Percentiles rank a stretch among this genome's conserved stretches.
These are phyloP conservation scores for Phoenix dactylifera DNA, from an alignment of 176 grass and related monocot genomes.

Conservation along the genomic window DNA sequence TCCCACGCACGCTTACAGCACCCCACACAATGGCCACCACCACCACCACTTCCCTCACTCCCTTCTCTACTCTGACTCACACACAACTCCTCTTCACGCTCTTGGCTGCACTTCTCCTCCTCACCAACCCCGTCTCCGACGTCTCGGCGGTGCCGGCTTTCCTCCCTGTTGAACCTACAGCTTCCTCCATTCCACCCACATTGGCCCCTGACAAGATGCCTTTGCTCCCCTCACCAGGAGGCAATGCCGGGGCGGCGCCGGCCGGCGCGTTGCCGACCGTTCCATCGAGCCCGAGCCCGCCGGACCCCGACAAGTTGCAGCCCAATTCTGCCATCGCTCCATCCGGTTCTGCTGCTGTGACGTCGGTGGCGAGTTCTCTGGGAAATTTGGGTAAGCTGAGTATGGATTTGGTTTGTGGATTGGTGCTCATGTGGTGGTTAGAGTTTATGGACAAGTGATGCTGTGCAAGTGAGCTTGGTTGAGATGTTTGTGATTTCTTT, in stretches of 20 bases:
- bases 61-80: too few species aligned
- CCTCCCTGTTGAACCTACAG: not conserved
- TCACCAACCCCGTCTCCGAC: constrained; percentile 6
- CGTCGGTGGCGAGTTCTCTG: constrained; percentile 6
- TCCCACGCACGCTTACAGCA: too few species aligned
- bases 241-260: constrained; percentile 13
- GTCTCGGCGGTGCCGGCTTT: constrained; percentile 29
- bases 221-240: constrained; percentile 8
- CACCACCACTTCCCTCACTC: too few species aligned
- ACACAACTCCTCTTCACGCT: too few species aligned
- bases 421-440: constrained; percentile 5
- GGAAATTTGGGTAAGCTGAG: constrained; percentile 10
- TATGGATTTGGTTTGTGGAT: not conserved
- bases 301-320: constrained; percentile 77
- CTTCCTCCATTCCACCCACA: constrained; percentile 32
- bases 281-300: constrained; percentile 83
- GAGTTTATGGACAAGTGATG: constrained; percentile 5
- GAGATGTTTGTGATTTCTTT: too few species aligned
- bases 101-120: too few species aligned
- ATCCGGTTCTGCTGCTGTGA: constrained; percentile 34
- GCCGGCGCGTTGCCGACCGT: constrained; percentile 40
- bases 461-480: not conserved
- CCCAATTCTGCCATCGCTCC: constrained; percentile 48
- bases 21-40: too few species aligned
- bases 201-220: constrained; percentile 9